Conservation (phyloP, 139 green algal genomes). For the Coelastrella sp. region DNA sequence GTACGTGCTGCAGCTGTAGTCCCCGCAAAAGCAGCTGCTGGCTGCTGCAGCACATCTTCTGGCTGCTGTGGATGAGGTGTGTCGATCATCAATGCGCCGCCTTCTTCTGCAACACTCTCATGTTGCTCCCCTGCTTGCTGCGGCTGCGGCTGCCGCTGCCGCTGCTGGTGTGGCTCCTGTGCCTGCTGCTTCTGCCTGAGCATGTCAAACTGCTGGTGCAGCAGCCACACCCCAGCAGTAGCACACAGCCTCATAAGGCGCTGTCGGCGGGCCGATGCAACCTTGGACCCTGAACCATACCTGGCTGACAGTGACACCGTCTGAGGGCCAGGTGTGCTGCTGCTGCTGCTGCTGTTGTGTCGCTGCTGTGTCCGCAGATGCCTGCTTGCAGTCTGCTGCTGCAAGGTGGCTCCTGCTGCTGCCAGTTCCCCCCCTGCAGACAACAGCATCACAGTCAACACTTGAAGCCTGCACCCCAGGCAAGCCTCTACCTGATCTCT, state of each 20-base stretch:
- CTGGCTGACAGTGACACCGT: background rate
- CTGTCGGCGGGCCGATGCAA: slow-evolving; percentile 3
- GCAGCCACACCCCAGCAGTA: slow-evolving; percentile 9
- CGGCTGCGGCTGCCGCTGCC: background rate
- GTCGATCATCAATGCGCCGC: background rate
- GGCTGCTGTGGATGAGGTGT: background rate
- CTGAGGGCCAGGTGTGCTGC: background rate
- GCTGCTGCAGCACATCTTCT: background rate
- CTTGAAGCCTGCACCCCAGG: too few species aligned
- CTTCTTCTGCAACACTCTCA: background rate
- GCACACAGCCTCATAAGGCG: background rate
- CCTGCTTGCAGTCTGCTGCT: slow-evolving; percentile 17
- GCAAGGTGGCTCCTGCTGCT: background rate
- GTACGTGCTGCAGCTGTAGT: background rate
- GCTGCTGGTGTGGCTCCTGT: slow-evolving; percentile 3
- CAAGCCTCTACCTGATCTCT: too few species aligned
- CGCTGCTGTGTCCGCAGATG: background rate
- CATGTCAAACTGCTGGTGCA: background rate
- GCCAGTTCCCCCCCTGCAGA: too few species aligned
- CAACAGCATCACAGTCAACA: too few species aligned
- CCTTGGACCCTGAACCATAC: slow-evolving; percentile 25
- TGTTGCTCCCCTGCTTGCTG: slow-evolving; percentile 1
- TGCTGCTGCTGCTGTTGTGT: slow-evolving; percentile 24
- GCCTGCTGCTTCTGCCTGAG: background rate
- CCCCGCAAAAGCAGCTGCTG: background rate